These are phyloP conservation scores for Paramyrothecium roridum DNA, from an alignment of 2,329 filamentous ascomycete species.

Conservation along the genomic window DNA sequence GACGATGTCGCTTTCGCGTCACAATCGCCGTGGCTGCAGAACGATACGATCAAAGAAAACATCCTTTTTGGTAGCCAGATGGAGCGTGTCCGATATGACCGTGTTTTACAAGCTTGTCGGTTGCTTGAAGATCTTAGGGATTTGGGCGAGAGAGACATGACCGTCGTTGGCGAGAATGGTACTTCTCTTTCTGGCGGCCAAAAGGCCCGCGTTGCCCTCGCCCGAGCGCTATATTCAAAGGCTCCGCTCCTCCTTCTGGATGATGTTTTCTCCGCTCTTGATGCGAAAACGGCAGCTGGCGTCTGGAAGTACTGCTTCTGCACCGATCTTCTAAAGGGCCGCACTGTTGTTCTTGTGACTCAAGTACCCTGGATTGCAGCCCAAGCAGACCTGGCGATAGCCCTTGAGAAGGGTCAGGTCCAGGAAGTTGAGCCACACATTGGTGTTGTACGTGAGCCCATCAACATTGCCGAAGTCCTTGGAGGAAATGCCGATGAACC, in stretches of 20 bases:
- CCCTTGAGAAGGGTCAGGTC: slow-evolving; percentile 43
- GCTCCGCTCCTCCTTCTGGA: slow-evolving; percentile 54
- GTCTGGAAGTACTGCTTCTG: slow-evolving; percentile 59
- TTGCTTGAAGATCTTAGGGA: slow-evolving; percentile 48
- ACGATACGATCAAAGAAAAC: slow-evolving; percentile 52
- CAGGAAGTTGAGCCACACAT: slow-evolving; percentile 39
- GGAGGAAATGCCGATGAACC: slow-evolving; percentile 27
- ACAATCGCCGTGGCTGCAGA: slow-evolving; percentile 56
- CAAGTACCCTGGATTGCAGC: slow-evolving; percentile 51
- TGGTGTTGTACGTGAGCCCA: slow-evolving; percentile 40
- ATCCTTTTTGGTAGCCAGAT: slow-evolving; percentile 51
- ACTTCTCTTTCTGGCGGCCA: slow-evolving; percentile 55
- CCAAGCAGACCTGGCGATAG: slow-evolving; percentile 45
- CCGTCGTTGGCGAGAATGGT: slow-evolving; percentile 51
- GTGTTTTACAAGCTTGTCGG: slow-evolving; percentile 54
- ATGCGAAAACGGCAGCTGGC: slow-evolving; percentile 53
- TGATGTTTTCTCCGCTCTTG: slow-evolving; percentile 57
- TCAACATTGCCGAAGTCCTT: slow-evolving; percentile 36
- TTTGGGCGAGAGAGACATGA: slow-evolving; percentile 47
- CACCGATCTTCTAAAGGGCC: slow-evolving; percentile 47
- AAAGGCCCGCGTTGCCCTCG: slow-evolving; percentile 53
- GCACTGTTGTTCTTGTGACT: slow-evolving; percentile 56
- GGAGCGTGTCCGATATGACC: slow-evolving; percentile 50
- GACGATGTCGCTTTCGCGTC: slow-evolving; percentile 54
- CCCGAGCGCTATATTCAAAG: slow-evolving; percentile 55